These are phyloP conservation scores for Leccinum subgranulosum DNA, from an alignment of 768 basidiomycete genomes.

Conservation along the genomic window DNA sequence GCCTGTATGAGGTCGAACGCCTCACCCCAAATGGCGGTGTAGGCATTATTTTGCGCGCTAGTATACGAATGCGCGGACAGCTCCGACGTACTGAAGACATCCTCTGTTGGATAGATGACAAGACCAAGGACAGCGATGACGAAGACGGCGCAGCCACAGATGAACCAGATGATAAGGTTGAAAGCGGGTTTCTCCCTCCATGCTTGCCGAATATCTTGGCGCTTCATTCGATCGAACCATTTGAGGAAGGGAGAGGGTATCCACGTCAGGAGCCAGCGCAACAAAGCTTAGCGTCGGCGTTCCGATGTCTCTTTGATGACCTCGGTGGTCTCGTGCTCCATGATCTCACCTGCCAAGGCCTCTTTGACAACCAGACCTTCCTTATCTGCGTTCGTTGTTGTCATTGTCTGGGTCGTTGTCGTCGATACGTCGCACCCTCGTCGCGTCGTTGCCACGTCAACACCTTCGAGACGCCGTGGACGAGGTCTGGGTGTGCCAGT, in stretches of 20 bases:
- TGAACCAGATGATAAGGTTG: slow-evolving; percentile 94
- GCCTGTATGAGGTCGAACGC: too few relatives aligned
- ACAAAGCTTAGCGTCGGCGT: slow-evolving; percentile 79
- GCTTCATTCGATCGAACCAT: slow-evolving; percentile 88
- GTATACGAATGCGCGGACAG: too few relatives aligned
- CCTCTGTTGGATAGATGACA: too few relatives aligned
- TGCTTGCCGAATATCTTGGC: slow-evolving; percentile 88
- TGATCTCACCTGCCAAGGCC: slow-evolving; percentile 75
- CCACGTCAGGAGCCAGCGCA: slow-evolving; percentile 89
- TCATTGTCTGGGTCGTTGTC: too few relatives aligned
- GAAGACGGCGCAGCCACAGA: slow-evolving; percentile 79
- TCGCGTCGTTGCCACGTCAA: too few relatives aligned
- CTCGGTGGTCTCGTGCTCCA: slow-evolving; percentile 87
- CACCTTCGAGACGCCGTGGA: too few relatives aligned
- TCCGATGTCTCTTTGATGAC: slow-evolving; percentile 79
- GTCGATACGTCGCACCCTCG: too few relatives aligned
- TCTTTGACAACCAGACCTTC: slow-evolving; percentile 77
- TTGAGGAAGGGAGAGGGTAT: slow-evolving; percentile 68
- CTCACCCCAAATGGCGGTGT: too few relatives aligned
- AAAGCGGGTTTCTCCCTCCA: slow-evolving; percentile 97
- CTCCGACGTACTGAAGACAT: too few relatives aligned
- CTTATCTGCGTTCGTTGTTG: slow-evolving; percentile 54
- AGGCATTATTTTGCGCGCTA: too few relatives aligned
- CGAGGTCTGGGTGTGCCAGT: too few relatives aligned
- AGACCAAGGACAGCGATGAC: too few relatives aligned